Evolutionary conservation across 225 moss, liverwort and hornwort species (phyloP).

Genomic region (Bryoerythrophyllum caledonicum): DNA sequence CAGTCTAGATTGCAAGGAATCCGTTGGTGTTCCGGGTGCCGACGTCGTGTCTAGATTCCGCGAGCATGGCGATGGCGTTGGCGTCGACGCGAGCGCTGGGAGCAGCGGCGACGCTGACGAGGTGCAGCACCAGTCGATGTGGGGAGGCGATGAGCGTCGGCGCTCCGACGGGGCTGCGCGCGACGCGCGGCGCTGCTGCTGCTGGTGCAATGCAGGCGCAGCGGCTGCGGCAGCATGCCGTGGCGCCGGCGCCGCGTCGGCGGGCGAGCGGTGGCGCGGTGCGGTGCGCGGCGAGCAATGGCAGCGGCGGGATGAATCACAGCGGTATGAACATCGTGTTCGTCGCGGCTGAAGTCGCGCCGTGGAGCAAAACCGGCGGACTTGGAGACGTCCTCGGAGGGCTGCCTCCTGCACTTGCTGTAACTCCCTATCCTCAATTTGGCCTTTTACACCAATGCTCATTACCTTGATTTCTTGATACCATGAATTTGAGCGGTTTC

Average conservation of each 20-base stretch:
- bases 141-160: background rate
- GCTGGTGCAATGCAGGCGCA: background rate
- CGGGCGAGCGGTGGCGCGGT: background rate
- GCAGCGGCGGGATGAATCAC: background rate
- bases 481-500: background rate
- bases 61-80: slow-evolving; percentile 19
- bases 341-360: slow-evolving; percentile 60
- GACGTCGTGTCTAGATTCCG: no score
- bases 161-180: slow-evolving; percentile 17
- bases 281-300: background rate
- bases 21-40: no score
- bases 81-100: slow-evolving; percentile 14
- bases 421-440: slow-evolving; percentile 15
- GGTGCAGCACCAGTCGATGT: background rate
- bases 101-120: background rate
- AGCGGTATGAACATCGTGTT: slow-evolving; percentile 60
- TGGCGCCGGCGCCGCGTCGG: background rate
- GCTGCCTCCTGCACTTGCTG: slow-evolving; percentile 75
- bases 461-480: background rate
- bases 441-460: background rate
- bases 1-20: background rate
- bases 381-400: slow-evolving; percentile 78
- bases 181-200: no score
- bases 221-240: slow-evolving; percentile 2
- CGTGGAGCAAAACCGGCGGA: slow-evolving; percentile 81